These are phyloP conservation scores for Epichloe sp. DNA, from an alignment of 2,329 filamentous ascomycete species.

Conservation along the genomic window DNA sequence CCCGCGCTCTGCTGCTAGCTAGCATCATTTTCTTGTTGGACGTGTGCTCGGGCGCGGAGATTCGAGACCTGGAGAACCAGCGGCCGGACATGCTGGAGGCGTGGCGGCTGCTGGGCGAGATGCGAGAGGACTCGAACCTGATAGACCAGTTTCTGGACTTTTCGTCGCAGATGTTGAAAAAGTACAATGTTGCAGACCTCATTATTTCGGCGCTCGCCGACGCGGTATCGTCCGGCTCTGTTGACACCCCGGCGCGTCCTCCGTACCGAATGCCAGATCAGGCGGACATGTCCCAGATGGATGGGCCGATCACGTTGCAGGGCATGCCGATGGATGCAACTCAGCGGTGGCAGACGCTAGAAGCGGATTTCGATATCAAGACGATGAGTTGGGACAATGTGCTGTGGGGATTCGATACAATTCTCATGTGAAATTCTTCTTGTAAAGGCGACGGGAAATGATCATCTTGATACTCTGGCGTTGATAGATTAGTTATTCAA, in stretches of 20 bases:
- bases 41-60: conserved; percentile 1
- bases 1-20: conserved; percentile 1
- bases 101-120: conserved; percentile 1
- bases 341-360: conserved; percentile 4
- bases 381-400: conserved; percentile 7
- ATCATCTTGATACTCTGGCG: too few species aligned
- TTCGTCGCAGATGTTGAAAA: conserved; percentile 1
- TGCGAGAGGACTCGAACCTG: conserved; percentile 2
- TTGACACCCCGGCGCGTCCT: too few species aligned
- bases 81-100: conserved; percentile 2
- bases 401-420: conserved; percentile 3
- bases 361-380: conserved; percentile 4
- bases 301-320: too few species aligned
- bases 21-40: conserved; percentile 2
- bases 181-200: neutral
- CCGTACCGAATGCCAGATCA: too few species aligned
- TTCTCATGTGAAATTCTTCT: neutral
- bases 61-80: neutral
- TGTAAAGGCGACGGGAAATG: too few species aligned
- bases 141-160: conserved; percentile 4
- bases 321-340: neutral
- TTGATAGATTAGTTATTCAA: too few species aligned
- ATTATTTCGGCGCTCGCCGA: neutral
- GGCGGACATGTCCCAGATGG: too few species aligned
- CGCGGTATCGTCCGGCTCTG: neutral